phyloP scores from a whole-genome alignment of 73 alveolate genomes.

The Durusdinium trenchii region DNA sequence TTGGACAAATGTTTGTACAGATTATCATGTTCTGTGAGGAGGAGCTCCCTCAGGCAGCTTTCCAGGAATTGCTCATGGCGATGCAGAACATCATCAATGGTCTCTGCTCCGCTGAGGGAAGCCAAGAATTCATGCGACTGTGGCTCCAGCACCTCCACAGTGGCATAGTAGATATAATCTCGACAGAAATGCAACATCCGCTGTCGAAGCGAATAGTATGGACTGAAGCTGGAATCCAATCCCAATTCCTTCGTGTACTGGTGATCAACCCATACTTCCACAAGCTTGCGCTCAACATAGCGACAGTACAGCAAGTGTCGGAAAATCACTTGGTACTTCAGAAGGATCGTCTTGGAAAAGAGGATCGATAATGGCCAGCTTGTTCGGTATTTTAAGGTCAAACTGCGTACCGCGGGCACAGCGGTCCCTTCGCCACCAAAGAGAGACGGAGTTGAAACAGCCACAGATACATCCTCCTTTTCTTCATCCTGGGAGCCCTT shows the following conservation, averaged over 20 bases:
- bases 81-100: conserved; percentile 94
- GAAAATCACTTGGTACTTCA: conserved; percentile 97
- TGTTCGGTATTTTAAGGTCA: conserved; percentile 81
- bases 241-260: conserved; percentile 98
- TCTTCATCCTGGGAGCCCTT: conserved; percentile 72
- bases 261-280: conserved; percentile 98
- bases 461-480: conserved; percentile 41
- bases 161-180: conserved; percentile 98
- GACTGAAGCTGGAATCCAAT: conserved; percentile 96
- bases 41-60: conserved; percentile 98
- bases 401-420: conserved; percentile 65
- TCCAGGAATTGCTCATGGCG: conserved; percentile 98
- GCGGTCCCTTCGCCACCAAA: conserved; percentile 63
- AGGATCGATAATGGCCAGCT: conserved; percentile 86
- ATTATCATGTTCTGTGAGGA: conserved; percentile 94
- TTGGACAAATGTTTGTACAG: conserved; percentile 76
- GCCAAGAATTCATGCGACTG: conserved; percentile 77
- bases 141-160: conserved; percentile 97
- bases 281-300: conserved; percentile 98
- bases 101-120: conserved; percentile 75
- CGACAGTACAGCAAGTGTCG: conserved; percentile 98
- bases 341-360: conserved; percentile 87
- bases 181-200: conserved; percentile 98
- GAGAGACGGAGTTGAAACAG: too few relatives aligned
- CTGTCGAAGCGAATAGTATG: conserved; percentile 97